Base-by-base conservation (phyloP, 2,329 filamentous ascomycete species). In the Drechslerella dactyloides region DNA sequence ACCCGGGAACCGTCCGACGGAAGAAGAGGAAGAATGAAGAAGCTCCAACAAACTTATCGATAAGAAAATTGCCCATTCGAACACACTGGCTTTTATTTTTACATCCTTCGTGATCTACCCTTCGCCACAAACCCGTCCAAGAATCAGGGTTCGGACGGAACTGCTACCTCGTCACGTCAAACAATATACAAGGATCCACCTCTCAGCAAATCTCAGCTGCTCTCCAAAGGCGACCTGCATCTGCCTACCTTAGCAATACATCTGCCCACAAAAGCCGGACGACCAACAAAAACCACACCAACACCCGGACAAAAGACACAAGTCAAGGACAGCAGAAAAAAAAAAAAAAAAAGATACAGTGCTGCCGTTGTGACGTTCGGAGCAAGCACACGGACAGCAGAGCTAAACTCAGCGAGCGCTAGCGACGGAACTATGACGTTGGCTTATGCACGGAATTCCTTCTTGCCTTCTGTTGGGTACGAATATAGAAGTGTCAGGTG, bases 401-500 rank as follows among this genome's bases (percentile, higher is more conserved):
- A 62, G 51, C 42, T 54, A 63, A 54, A 58, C 65, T 62, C 42
- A 55, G 24, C 8, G 19, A 44, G 52, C 58, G 35, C 55, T 63
- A 59, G 19, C 37, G 53, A 70, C 59, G 58, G 59, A 70, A 35
- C 60, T 72, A 72, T 72, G 68, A 72, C 68, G 68, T 72, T 60
- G 59, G 68, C 68, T 72, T 56, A 72, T 72, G 68, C 60, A 72
- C 60, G 64, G 44, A 65, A 72, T 65, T 72, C 55, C 60, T 60
- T 64, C 54, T 72, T 72, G 55, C 68, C 68, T 59, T 72, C 55
- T 65, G 68, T 72, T 72, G 68, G 54, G 27, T 60, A 72, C 68
- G 68, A 65, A 72, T 65, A 52, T 56, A 72, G 68, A 72, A 72
- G 68, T 61, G 68, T 72, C 68, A 72, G 68, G 68, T 72, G 68